Evolutionary conservation across 768 basidiomycete genomes (phyloP).

Genomic region (Crepidotus variabilis): DNA sequence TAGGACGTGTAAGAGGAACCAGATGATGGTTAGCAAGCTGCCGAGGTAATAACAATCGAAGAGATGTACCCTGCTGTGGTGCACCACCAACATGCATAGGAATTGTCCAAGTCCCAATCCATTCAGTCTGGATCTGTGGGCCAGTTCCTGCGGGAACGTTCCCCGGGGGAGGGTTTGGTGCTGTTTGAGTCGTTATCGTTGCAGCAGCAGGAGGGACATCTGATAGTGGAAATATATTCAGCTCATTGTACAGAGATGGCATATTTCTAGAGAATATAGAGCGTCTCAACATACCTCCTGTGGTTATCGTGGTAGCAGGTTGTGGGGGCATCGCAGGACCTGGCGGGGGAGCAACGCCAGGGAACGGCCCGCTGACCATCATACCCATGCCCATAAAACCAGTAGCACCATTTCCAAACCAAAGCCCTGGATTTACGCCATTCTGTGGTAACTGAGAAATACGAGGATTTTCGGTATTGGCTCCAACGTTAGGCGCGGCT

Average conservation of each 20-base stretch:
- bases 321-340: not conserved
- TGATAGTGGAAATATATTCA: not conserved
- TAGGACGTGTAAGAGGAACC: not conserved
- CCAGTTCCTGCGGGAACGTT: not conserved
- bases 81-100: not conserved
- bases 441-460: not conserved
- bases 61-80: constrained; percentile 1
- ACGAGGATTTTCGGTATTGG: no score
- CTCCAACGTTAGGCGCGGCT: no score
- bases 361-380: not conserved
- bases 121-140: not conserved
- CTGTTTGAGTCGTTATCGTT: not conserved
- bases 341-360: not conserved
- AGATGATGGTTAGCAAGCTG: constrained; percentile 1
- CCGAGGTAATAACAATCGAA: not conserved
- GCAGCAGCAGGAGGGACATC: not conserved
- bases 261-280: not conserved
- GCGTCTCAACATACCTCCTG: not conserved
- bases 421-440: not conserved
- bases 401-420: not conserved
- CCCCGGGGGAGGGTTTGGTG: not conserved
- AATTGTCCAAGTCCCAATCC: not conserved
- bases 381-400: not conserved
- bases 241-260: not conserved
- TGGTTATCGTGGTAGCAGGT: not conserved